A percentile compares a stretch with the other conserved stretches of the same genome.
Conservation (phyloP, 2,329 filamentous ascomycete species). For the Scytalidium sp. region DNA sequence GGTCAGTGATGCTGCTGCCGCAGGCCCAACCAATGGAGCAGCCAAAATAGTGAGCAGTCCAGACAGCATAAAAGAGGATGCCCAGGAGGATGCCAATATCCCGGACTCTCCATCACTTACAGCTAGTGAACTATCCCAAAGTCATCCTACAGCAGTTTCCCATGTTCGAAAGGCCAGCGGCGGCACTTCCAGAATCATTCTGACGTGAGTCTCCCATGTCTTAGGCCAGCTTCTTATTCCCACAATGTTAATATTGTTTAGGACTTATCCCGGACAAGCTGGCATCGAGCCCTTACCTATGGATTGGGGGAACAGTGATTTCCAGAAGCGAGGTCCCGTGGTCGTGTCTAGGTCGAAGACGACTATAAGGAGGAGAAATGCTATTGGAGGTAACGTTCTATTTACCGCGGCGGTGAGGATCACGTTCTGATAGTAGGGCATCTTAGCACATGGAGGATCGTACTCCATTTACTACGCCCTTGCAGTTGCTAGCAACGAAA, state of each 20-base stretch:
- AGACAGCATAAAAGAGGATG: slow-evolving; percentile 4
- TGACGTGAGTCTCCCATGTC: slow-evolving; percentile 43
- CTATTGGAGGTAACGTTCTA: slow-evolving; percentile 51
- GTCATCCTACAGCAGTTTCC: slow-evolving; percentile 9
- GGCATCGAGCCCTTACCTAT: slow-evolving; percentile 89
- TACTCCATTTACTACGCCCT: slow-evolving; percentile 96
- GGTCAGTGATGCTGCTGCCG: slow-evolving; percentile 44
- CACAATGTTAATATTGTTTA: slow-evolving; percentile 23
- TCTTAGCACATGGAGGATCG: slow-evolving; percentile 76
- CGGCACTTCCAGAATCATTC: slow-evolving; percentile 58
- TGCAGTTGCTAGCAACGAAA: slow-evolving; percentile 86
- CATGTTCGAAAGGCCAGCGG: slow-evolving; percentile 30
- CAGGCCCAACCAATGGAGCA: slow-evolving; percentile 1
- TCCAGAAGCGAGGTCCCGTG: slow-evolving; percentile 75
- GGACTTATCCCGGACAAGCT: slow-evolving; percentile 89
- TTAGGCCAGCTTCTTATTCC: not conserved
- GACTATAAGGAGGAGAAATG: slow-evolving; percentile 77
- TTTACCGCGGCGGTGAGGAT: not conserved
- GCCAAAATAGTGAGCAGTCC: slow-evolving; percentile 7
- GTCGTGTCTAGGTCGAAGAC: slow-evolving; percentile 75
- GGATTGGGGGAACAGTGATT: slow-evolving; percentile 81
- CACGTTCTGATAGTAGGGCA: slow-evolving; percentile 34
- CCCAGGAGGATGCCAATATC: slow-evolving; percentile 20
- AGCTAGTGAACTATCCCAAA: slow-evolving; percentile 16
- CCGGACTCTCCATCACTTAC: slow-evolving; percentile 28